A percentile compares a stretch with the other conserved stretches of the same genome.
Conservation (phyloP, 371 early-diverging fungal species). For the Haplosporangium sp. region DNA sequence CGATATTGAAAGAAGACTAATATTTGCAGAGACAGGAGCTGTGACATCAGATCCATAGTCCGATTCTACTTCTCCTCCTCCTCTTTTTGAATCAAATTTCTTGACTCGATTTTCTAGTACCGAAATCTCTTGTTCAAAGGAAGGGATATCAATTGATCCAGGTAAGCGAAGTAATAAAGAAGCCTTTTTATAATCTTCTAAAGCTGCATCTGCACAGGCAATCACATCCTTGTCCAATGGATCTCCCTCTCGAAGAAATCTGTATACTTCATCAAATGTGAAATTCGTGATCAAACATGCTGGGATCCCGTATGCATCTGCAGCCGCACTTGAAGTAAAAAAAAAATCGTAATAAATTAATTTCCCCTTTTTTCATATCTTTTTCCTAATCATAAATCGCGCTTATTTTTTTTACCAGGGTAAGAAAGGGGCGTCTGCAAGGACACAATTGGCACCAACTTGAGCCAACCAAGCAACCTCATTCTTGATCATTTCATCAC, state of each 20-base stretch:
- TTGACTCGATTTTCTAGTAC: not conserved
- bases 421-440: constrained; percentile 77
- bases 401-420: constrained; percentile 61
- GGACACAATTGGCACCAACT: constrained; percentile 71
- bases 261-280: constrained; percentile 82
- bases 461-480: constrained; percentile 63
- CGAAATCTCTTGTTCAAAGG: constrained; percentile 62
- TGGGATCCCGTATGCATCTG: constrained; percentile 68
- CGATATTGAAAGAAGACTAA: too few species aligned
- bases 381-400: not conserved
- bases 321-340: constrained; percentile 64
- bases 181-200: constrained; percentile 69
- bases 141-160: constrained; percentile 77
- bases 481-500: constrained; percentile 57
- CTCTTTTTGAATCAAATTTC: too few species aligned
- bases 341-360: not conserved
- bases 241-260: constrained; percentile 70
- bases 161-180: constrained; percentile 76
- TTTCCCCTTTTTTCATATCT: too few species aligned
- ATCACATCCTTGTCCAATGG: constrained; percentile 63
- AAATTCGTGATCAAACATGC: constrained; percentile 81
- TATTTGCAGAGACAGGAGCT: too few species aligned
- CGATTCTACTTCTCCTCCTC: too few species aligned
- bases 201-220: constrained; percentile 60
- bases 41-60: too few species aligned